These are phyloP conservation scores for Houttuynia cordata DNA, from an alignment of 164 flowering plant genomes.

Conservation along the genomic window DNA sequence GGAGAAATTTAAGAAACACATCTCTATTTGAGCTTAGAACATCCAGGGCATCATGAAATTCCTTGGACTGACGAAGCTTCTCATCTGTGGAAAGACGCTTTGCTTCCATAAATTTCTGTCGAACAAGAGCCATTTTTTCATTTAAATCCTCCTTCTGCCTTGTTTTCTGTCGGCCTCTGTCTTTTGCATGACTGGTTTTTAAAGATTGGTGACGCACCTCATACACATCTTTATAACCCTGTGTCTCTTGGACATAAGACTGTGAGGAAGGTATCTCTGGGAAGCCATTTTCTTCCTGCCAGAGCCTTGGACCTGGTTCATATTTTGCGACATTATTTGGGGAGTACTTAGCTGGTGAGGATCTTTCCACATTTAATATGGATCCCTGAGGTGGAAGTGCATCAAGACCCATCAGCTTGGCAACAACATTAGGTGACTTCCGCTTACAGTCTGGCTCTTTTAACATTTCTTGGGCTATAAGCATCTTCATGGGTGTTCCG, in stretches of 20 bases:
- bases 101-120: slow-evolving; percentile 82
- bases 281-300: slow-evolving; percentile 29
- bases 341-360: slow-evolving; percentile 25
- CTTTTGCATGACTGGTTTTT: slow-evolving; percentile 17
- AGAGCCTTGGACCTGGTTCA: slow-evolving; percentile 21
- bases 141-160: slow-evolving; percentile 21
- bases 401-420: slow-evolving; percentile 97
- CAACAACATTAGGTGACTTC: slow-evolving; percentile 73
- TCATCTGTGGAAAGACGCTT: slow-evolving; percentile 72
- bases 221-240: slow-evolving; percentile 47
- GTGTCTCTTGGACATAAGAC: slow-evolving; percentile 15
- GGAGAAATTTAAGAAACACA: slow-evolving; percentile 63
- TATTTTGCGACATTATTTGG: slow-evolving; percentile 20
- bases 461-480: slow-evolving; percentile 87
- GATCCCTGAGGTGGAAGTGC: slow-evolving; percentile 47
- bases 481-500: slow-evolving; percentile 92
- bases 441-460: slow-evolving; percentile 50
- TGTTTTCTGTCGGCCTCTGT: slow-evolving; percentile 29
- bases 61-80: slow-evolving; percentile 67
- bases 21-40: slow-evolving; percentile 72
- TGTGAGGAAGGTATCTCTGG: slow-evolving; percentile 20
- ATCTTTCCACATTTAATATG: slow-evolving; percentile 25
- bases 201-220: slow-evolving; percentile 54
- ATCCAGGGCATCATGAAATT: slow-evolving; percentile 84
- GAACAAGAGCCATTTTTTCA: slow-evolving; percentile 75